Conservation (phyloP, 2,329 filamentous ascomycete species). For the Aspergillus unguis region DNA sequence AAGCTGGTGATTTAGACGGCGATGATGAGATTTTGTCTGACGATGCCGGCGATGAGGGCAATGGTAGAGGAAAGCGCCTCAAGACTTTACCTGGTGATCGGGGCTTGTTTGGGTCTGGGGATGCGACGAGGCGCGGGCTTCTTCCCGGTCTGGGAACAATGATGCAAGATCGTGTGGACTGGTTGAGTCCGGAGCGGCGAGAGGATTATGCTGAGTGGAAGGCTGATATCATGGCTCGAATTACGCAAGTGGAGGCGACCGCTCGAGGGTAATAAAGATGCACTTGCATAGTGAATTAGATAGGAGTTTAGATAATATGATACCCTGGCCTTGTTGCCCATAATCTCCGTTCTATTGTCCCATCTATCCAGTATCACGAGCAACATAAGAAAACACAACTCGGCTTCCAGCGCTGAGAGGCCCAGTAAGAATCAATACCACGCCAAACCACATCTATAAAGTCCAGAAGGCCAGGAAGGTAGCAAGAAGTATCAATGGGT, state of each 20-base stretch:
- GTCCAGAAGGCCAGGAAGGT: neutral
- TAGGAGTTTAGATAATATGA: constrained; percentile 4
- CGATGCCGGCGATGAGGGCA: constrained; percentile 35
- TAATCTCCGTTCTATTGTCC: neutral
- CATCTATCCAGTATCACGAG: constrained; percentile 2
- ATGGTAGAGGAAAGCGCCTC: constrained; percentile 28
- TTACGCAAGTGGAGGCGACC: constrained; percentile 32
- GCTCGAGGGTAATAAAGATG: neutral
- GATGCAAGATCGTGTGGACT: constrained; percentile 50
- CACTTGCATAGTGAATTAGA: neutral
- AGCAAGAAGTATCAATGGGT: neutral
- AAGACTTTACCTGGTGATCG: constrained; percentile 16
- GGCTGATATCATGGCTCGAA: constrained; percentile 38
- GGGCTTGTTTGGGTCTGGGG: constrained; percentile 10
- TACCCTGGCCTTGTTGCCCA: constrained; percentile 8
- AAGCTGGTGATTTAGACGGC: constrained; percentile 34
- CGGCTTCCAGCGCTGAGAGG: constrained; percentile 13
- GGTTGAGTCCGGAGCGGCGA: constrained; percentile 43
- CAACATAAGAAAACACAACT: constrained; percentile 1
- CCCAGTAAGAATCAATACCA: neutral
- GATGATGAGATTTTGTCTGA: constrained; percentile 34
- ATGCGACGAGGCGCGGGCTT: constrained; percentile 34
- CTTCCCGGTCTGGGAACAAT: constrained; percentile 49
- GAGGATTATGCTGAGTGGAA: constrained; percentile 46
- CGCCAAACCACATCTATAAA: constrained; percentile 11